Conservation (phyloP, 345 rosid species). For the Mallotus nudiflorus region DNA sequence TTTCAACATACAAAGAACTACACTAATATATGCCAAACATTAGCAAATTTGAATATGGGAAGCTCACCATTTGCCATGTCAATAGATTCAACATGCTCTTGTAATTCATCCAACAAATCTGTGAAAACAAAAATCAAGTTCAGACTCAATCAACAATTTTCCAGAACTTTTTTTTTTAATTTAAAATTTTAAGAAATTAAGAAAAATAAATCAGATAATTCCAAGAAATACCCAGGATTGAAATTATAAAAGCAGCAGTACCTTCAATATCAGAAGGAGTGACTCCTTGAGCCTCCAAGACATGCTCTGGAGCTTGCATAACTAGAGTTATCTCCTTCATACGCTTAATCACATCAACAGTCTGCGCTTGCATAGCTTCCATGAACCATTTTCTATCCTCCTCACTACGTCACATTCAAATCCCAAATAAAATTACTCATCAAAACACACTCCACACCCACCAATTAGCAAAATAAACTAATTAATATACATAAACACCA, state of each 20-base stretch:
- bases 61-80: constrained; percentile 27
- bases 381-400: constrained; percentile 89
- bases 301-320: constrained; percentile 70
- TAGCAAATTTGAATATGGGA: background rate
- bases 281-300: constrained; percentile 75
- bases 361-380: constrained; percentile 93
- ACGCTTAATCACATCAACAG: constrained; percentile 65
- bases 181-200: too few species aligned
- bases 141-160: background rate
- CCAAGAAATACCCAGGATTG: background rate
- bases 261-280: constrained; percentile 75
- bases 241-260: constrained; percentile 21
- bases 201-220: background rate
- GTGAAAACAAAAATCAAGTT: constrained; percentile 14
- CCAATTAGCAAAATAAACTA: background rate
- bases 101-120: constrained; percentile 72
- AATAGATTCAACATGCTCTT: constrained; percentile 51
- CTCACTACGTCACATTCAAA: constrained; percentile 51
- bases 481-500: background rate
- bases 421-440: background rate
- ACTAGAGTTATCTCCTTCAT: constrained; percentile 86
- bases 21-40: background rate
- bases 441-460: background rate
- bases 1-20: background rate
- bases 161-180: too few species aligned